Percentiles rank a stretch among this genome's conserved stretches.
These are phyloP conservation scores for Fusarium begoniae DNA, from an alignment of 2,329 filamentous ascomycete species.

Conservation along the genomic window DNA sequence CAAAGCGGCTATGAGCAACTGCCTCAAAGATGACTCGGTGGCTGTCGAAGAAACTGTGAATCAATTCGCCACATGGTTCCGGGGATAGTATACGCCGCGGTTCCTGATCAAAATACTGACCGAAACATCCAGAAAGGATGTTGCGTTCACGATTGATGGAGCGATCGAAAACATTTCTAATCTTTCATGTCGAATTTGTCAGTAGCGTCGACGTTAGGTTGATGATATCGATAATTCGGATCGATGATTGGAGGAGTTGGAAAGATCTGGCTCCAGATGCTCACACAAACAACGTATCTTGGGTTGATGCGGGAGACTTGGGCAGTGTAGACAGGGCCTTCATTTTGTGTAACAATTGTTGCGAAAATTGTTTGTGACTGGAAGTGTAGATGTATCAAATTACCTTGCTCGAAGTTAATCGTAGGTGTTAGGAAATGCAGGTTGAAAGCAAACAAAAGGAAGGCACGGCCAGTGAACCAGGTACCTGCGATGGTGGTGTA, in stretches of 20 bases:
- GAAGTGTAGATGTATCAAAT: background rate
- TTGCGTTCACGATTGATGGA: no score
- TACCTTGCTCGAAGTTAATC: no score
- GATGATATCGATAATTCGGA: background rate
- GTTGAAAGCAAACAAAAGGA: background rate
- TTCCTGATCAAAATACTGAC: background rate
- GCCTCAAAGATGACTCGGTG: background rate
- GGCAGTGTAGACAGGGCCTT: background rate
- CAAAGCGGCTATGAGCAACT: background rate
- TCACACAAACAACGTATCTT: background rate
- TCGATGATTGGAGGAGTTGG: background rate
- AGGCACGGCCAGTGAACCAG: background rate
- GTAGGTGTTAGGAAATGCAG: background rate
- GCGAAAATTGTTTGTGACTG: background rate
- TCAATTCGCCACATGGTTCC: background rate
- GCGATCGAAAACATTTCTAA: background rate
- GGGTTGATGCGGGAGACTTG: background rate
- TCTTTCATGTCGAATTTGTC: background rate
- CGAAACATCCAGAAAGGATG: background rate
- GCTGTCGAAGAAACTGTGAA: background rate
- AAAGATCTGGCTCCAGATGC: background rate
- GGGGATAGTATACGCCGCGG: no score
- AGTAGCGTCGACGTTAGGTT: background rate
- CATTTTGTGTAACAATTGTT: background rate
- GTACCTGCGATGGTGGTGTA: background rate